phyloP scores from a whole-genome alignment of 2,329 filamentous ascomycete genomes.

The Exophiala calicioides region DNA sequence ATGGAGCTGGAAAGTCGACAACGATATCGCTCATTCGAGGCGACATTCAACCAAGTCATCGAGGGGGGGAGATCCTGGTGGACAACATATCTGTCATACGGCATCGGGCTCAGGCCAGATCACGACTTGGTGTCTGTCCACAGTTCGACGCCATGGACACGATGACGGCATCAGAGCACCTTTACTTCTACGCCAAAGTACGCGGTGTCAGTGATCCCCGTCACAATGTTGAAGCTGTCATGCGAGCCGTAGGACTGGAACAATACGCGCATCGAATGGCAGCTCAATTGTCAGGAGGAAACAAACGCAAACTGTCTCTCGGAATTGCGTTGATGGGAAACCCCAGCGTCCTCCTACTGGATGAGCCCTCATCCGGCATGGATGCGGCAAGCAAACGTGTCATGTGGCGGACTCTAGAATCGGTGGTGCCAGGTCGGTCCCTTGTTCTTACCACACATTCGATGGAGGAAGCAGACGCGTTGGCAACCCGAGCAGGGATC shows the following conservation, averaged over 20 bases:
- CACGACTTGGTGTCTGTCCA: slow-evolving; percentile 85
- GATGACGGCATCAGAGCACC: slow-evolving; percentile 85
- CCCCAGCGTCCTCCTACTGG: slow-evolving; percentile 79
- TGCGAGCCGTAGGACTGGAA: slow-evolving; percentile 76
- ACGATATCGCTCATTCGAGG: slow-evolving; percentile 87
- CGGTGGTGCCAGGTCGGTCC: slow-evolving; percentile 73
- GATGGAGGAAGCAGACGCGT: slow-evolving; percentile 92
- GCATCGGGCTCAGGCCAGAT: slow-evolving; percentile 69
- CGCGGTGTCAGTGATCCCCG: slow-evolving; percentile 74
- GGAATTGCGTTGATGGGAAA: slow-evolving; percentile 93
- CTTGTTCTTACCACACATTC: slow-evolving; percentile 88
- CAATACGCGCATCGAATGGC: slow-evolving; percentile 75
- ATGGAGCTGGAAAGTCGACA: slow-evolving; percentile 88
- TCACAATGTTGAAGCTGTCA: slow-evolving; percentile 74
- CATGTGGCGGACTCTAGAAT: slow-evolving; percentile 85
- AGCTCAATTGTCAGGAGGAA: slow-evolving; percentile 78
- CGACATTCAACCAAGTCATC: slow-evolving; percentile 72
- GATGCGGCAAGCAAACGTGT: slow-evolving; percentile 87
- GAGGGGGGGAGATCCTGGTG: slow-evolving; percentile 77
- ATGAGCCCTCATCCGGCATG: slow-evolving; percentile 85
- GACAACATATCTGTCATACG: slow-evolving; percentile 74
- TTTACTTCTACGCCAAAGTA: slow-evolving; percentile 82
- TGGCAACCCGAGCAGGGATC: slow-evolving; percentile 82
- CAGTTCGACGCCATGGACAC: slow-evolving; percentile 85
- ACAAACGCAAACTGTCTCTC: slow-evolving; percentile 87